Percentiles rank a stretch among this genome's conserved stretches.
phyloP scores from a whole-genome alignment of 305 asterid species.

The Nicotiana rustica region DNA sequence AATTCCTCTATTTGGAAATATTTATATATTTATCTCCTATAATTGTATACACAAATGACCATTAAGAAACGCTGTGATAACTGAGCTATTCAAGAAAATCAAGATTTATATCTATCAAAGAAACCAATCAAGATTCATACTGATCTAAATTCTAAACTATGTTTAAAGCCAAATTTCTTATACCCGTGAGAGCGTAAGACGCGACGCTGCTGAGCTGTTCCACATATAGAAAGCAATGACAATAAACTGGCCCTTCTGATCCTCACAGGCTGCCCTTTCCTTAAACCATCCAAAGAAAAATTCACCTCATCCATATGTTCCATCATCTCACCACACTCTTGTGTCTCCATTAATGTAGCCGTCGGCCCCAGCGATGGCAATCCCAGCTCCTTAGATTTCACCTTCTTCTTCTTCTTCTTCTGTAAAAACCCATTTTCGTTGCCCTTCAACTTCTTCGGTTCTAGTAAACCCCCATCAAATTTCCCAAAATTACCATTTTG shows the following conservation, averaged over 20 bases:
- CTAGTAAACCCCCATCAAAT: conserved; percentile 49
- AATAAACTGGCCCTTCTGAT: conserved; percentile 77
- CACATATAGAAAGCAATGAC: conserved; percentile 71
- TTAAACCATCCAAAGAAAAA: conserved; percentile 90
- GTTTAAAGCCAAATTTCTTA: conserved; percentile 34
- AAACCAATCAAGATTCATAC: conserved; percentile 5
- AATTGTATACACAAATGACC: neutral
- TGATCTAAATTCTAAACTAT: neutral
- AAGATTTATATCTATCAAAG: conserved; percentile 12
- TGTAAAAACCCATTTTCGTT: conserved; percentile 51
- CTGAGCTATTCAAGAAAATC: neutral
- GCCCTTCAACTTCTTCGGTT: conserved; percentile 48
- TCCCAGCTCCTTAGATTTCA: conserved; percentile 46
- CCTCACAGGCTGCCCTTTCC: conserved; percentile 76
- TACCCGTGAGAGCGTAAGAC: conserved; percentile 85
- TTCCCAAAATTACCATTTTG: conserved; percentile 41
- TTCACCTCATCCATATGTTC: conserved; percentile 91
- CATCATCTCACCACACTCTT: conserved; percentile 90
- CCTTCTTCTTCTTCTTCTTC: conserved; percentile 62
- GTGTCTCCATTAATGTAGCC: conserved; percentile 87
- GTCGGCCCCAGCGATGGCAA: conserved; percentile 46
- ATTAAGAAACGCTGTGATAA: neutral
- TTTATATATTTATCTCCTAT: neutral
- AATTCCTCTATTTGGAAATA: neutral
- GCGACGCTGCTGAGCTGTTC: conserved; percentile 68